Base-by-base conservation (phyloP, 2,329 filamentous ascomycete genomes). In the Fusarium xyrophilum region DNA sequence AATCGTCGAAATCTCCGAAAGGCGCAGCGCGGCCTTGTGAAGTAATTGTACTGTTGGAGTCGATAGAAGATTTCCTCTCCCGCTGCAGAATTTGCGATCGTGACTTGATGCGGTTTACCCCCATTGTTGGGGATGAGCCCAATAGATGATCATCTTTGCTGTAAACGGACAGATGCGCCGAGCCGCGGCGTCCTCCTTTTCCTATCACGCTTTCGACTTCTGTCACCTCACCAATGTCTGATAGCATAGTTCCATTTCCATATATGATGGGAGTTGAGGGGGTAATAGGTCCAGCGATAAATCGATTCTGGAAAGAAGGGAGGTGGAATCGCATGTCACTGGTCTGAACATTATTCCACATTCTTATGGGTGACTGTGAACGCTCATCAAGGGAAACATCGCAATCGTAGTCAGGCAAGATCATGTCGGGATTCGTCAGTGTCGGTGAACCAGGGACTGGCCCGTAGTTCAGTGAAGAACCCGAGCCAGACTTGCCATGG, bases 351-450 rank as follows among this genome's bases (percentile, higher is more conserved):
- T 81, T 82, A 67, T 83, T 84, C 86, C 85, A 86, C 77, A 83
- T 80, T 69, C 78, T 79, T n/a, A 86, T 73, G 32, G 83, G 80
- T 73, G 85, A 82, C 63, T 84, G 83, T 60, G 85, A 81, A 75
- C 80, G 79, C 74, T 82, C 75, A 77, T 86, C 80, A 75, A 84
- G 81, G 76, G 84, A 82, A 75, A 85, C 79, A 77, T 86, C 76
- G 77, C 84, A 85, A 69, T 88, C 87, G 75, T 90, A 89, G 76
- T 91, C 89, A 64, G 94, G 94, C 54, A 97, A 82, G 74, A 97
- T 97, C 93, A 97, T 94, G 78, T 97, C 94, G 54, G 93, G 93
- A 78, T 97, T 96, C 58, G 93, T 96, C 74, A 97, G 83, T 5
- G 94, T 97, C 47, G 94, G 94, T 63, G 93, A 96, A 15, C 88